Percentiles rank a stretch among this genome's conserved stretches.
Evolutionary conservation across 1,284 basidiomycete genomes (phyloP).

Genomic region (Heterobasidion annosum): DNA sequence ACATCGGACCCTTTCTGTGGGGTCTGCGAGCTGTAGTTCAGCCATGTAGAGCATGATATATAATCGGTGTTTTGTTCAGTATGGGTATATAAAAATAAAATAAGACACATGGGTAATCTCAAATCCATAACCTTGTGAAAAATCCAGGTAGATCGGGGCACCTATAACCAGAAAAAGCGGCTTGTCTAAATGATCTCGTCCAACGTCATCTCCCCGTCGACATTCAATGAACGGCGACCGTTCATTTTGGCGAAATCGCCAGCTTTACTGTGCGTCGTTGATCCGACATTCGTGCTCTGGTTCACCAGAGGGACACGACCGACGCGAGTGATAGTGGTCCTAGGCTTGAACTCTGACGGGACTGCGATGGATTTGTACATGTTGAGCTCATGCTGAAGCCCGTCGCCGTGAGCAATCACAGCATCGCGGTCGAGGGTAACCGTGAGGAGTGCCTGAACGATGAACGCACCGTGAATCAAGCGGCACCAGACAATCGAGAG

Average conservation of each 20-base stretch:
- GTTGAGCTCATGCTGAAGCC: slow-evolving; percentile 52
- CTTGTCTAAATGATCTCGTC: slow-evolving; percentile 38
- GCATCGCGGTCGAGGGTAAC: slow-evolving; percentile 47
- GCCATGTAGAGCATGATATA: too few relatives aligned
- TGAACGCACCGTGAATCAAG: slow-evolving; percentile 39
- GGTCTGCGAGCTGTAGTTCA: too few relatives aligned
- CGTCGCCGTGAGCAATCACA: slow-evolving; percentile 34
- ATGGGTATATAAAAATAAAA: too few relatives aligned
- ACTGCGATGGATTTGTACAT: slow-evolving; percentile 64
- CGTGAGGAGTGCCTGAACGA: slow-evolving; percentile 48
- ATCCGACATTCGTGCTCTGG: slow-evolving; percentile 29
- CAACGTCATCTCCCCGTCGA: slow-evolving; percentile 40
- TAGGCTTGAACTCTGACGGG: slow-evolving; percentile 46
- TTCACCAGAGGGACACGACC: slow-evolving; percentile 42
- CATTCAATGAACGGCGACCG: neutral
- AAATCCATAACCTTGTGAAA: too few relatives aligned
- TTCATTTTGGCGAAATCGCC: neutral
- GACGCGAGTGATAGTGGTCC: slow-evolving; percentile 55
- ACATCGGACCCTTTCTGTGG: too few relatives aligned
- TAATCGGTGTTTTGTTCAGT: too few relatives aligned
- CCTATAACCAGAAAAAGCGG: too few relatives aligned
- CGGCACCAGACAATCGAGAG: neutral
- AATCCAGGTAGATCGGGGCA: too few relatives aligned
- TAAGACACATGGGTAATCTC: too few relatives aligned
- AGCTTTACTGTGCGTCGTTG: neutral